phyloP scores from a whole-genome alignment of 768 basidiomycete genomes.

The Lactarius indigo region DNA sequence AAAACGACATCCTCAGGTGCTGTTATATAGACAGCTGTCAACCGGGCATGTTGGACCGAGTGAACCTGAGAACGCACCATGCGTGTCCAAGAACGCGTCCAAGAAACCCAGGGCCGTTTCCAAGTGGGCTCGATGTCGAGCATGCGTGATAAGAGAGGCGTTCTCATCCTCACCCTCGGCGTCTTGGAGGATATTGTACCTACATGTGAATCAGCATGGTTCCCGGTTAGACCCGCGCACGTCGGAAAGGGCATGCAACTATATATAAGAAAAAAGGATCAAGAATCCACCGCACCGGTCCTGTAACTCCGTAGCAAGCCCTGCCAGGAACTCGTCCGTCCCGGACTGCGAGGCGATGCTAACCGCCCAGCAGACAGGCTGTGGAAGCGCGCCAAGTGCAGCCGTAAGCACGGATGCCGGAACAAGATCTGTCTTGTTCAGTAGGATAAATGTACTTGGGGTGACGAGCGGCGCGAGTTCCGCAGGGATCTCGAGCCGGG shows the following conservation, averaged over 20 bases:
- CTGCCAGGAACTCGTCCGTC: constrained; percentile 54
- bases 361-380: constrained; percentile 44
- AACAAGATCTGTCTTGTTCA: constrained; percentile 76
- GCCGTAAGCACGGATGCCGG: constrained; percentile 16
- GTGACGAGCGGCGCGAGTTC: constrained; percentile 48
- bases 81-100: constrained; percentile 53
- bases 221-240: constrained; percentile 1
- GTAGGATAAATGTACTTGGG: constrained; percentile 58
- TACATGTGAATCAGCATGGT: constrained; percentile 3
- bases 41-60: background rate
- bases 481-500: constrained; percentile 39
- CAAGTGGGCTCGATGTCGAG: constrained; percentile 75
- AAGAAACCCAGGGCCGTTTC: constrained; percentile 60
- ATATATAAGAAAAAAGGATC: background rate
- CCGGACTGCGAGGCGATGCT: constrained; percentile 63
- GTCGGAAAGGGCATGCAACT: background rate
- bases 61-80: constrained; percentile 31
- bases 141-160: constrained; percentile 70
- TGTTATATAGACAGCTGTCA: constrained; percentile 28
- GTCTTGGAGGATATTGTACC: constrained; percentile 20
- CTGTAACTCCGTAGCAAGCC: constrained; percentile 50
- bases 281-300: constrained; percentile 39
- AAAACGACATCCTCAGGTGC: constrained; percentile 71
- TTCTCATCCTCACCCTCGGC: constrained; percentile 30
- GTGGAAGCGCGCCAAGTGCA: background rate